A percentile compares a stretch with the other conserved stretches of the same genome.
Evolutionary conservation across 2,329 filamentous ascomycete genomes (phyloP).

Genomic region (Thelonectria rubi): DNA sequence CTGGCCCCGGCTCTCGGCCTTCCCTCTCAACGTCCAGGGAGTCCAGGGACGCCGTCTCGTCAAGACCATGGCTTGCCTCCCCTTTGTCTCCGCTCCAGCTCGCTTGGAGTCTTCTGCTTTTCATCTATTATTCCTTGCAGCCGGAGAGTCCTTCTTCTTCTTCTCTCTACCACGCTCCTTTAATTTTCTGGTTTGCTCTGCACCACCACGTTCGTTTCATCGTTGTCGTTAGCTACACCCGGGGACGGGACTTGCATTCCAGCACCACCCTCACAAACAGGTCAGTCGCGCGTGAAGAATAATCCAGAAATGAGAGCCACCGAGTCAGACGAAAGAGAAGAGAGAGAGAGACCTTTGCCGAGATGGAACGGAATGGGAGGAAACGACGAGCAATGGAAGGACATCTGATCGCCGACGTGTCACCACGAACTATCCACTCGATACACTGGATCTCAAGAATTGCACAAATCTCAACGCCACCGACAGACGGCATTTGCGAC

Average conservation of each 20-base stretch:
- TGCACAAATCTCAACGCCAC: neutral
- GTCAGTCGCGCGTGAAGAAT: constrained; percentile 29
- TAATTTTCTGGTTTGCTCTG: constrained; percentile 30
- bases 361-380: constrained; percentile 6
- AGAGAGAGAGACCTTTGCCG: constrained; percentile 13
- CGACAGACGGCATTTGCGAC: constrained; percentile 1
- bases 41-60: constrained; percentile 18
- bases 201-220: constrained; percentile 45
- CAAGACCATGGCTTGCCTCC: constrained; percentile 39
- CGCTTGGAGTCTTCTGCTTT: constrained; percentile 40
- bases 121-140: constrained; percentile 54
- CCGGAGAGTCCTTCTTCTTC: constrained; percentile 60
- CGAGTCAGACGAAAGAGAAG: constrained; percentile 6
- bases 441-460: neutral
- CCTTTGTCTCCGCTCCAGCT: constrained; percentile 39
- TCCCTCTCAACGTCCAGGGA: constrained; percentile 15
- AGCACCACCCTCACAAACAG: constrained; percentile 32
- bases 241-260: constrained; percentile 35
- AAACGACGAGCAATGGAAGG: neutral
- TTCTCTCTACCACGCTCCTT: constrained; percentile 64
- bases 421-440: neutral
- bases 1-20: constrained; percentile 18
- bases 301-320: neutral
- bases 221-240: constrained; percentile 40
- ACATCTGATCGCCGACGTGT: constrained; percentile 4